Conservation (phyloP, 2,329 filamentous ascomycete species). For the Rugonectria rugulosa region DNA sequence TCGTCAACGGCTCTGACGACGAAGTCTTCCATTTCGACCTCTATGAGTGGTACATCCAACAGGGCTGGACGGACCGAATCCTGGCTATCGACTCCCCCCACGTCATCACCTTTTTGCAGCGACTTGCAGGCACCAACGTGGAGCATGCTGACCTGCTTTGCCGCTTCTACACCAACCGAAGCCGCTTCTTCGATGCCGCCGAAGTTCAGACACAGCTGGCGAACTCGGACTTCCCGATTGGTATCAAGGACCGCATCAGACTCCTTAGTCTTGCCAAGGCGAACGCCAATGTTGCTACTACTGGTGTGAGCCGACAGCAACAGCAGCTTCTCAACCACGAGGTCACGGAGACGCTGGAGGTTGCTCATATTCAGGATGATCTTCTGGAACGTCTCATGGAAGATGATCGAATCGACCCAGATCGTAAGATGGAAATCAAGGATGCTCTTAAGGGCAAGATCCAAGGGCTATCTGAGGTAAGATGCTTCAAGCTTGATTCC, state of each 20-base stretch:
- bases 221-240: constrained; percentile 79
- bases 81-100: constrained; percentile 85
- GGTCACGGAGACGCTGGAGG: constrained; percentile 85
- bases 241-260: constrained; percentile 85
- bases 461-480: constrained; percentile 76
- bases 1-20: constrained; percentile 87
- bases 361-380: constrained; percentile 95
- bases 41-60: constrained; percentile 96
- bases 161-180: constrained; percentile 87
- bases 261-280: constrained; percentile 91
- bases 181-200: constrained; percentile 86
- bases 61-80: constrained; percentile 85
- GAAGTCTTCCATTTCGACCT: constrained; percentile 95
- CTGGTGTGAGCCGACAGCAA: constrained; percentile 77
- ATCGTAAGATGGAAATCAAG: constrained; percentile 70
- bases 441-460: constrained; percentile 79
- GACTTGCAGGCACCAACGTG: constrained; percentile 74
- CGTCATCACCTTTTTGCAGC: constrained; percentile 84
- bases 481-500: constrained; percentile 35
- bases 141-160: constrained; percentile 90
- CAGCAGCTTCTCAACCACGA: constrained; percentile 87
- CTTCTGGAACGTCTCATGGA: constrained; percentile 78
- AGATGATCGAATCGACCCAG: constrained; percentile 72
- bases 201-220: constrained; percentile 85
- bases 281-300: constrained; percentile 85